These are phyloP conservation scores for Cyamopsis tetragonoloba DNA, from an alignment of 306 rosid genomes.

Conservation along the genomic window DNA sequence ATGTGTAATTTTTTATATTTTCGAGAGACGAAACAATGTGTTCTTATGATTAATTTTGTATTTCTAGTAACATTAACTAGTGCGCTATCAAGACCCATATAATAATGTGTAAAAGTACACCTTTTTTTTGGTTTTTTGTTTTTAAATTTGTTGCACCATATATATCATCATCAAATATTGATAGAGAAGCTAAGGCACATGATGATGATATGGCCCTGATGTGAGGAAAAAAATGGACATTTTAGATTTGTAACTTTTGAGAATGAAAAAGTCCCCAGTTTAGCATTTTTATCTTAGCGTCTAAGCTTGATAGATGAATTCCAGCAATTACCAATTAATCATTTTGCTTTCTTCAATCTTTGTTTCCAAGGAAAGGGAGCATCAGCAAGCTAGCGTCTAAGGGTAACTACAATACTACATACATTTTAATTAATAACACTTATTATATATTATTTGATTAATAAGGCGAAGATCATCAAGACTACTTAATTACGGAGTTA, in stretches of 20 bases:
- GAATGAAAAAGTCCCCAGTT: not conserved
- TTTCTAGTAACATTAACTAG: too few species aligned
- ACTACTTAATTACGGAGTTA: not conserved
- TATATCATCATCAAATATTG: constrained; percentile 19
- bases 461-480: not conserved
- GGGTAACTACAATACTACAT: too few species aligned
- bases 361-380: constrained; percentile 33
- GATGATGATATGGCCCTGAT: constrained; percentile 1
- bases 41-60: too few species aligned
- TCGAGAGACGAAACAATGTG: too few species aligned
- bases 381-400: too few species aligned
- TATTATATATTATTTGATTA: too few species aligned
- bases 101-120: too few species aligned
- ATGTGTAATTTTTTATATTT: too few species aligned
- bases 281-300: constrained; percentile 2
- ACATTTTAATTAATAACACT: too few species aligned
- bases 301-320: constrained; percentile 21
- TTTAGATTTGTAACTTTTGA: constrained; percentile 2
- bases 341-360: constrained; percentile 26
- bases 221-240: constrained; percentile 7
- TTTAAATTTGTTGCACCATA: too few species aligned
- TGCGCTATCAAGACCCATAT: too few species aligned
- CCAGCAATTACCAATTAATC: constrained; percentile 15
- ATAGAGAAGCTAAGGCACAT: constrained; percentile 16
- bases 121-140: not conserved